A percentile compares a stretch with the other conserved stretches of the same genome.
Evolutionary conservation across 129 eudicot genomes (phyloP).

Genomic region (Glebionis coronaria): DNA sequence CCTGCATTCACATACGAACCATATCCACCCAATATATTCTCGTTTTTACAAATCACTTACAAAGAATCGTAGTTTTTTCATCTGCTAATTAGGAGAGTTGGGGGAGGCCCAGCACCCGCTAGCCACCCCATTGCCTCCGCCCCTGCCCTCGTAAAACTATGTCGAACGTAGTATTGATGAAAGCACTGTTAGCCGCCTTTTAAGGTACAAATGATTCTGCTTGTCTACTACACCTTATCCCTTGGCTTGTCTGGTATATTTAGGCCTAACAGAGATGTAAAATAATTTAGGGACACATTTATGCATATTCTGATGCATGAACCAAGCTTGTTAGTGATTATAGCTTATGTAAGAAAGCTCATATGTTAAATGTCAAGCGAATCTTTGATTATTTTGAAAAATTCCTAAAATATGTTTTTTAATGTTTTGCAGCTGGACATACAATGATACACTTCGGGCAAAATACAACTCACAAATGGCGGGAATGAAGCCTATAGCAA

Average conservation of each 20-base stretch:
- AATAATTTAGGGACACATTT: neutral
- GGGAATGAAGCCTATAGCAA: conserved; percentile 80
- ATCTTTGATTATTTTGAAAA: neutral
- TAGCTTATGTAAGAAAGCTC: neutral
- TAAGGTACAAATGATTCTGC: too few species aligned
- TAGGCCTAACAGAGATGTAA: neutral
- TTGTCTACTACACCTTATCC: too few species aligned
- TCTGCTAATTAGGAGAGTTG: too few species aligned
- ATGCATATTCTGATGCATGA: neutral
- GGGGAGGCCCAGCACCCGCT: too few species aligned
- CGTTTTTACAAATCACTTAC: too few species aligned
- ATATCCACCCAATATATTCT: too few species aligned
- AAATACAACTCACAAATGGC: conserved; percentile 94
- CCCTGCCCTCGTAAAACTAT: too few species aligned
- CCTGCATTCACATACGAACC: too few species aligned
- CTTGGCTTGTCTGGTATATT: neutral
- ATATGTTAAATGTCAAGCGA: neutral
- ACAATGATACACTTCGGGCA: conserved; percentile 75
- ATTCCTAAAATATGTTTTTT: neutral
- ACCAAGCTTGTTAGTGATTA: neutral
- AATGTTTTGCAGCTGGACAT: conserved; percentile 71
- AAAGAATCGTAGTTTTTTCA: too few species aligned
- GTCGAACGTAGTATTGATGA: too few species aligned
- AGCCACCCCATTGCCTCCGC: too few species aligned
- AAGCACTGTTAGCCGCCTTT: too few species aligned